Evolutionary conservation across 306 rosid species (phyloP).

Genomic region (Albizia julibrissin): DNA sequence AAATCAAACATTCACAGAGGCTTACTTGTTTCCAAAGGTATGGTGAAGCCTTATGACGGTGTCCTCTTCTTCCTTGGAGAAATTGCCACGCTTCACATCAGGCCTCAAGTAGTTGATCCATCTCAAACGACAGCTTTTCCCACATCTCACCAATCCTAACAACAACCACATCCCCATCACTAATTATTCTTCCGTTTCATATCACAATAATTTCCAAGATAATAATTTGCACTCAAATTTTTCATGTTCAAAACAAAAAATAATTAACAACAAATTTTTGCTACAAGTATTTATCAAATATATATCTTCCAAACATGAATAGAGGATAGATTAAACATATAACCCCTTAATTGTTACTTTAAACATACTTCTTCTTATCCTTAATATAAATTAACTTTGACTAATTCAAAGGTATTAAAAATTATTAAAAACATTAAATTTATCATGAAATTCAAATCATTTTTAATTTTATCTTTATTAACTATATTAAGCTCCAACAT

Average conservation of each 20-base stretch:
- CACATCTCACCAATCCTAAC: slow-evolving; percentile 81
- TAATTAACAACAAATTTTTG: too few species aligned
- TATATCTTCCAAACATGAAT: neutral
- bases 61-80: slow-evolving; percentile 73
- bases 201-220: neutral
- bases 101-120: slow-evolving; percentile 98
- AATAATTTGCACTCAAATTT: neutral
- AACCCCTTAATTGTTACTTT: neutral
- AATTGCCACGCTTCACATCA: slow-evolving; percentile 87
- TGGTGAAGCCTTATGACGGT: slow-evolving; percentile 61
- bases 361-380: too few species aligned
- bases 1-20: neutral
- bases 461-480: too few species aligned
- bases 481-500: too few species aligned
- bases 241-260: too few species aligned
- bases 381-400: too few species aligned
- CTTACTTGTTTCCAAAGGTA: slow-evolving; percentile 80
- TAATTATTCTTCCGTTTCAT: neutral
- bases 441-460: too few species aligned
- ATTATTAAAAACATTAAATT: too few species aligned
- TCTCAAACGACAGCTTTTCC: slow-evolving; percentile 96
- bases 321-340: neutral
- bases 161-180: neutral
- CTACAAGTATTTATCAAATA: neutral
- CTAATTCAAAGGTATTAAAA: too few species aligned